Evolutionary conservation across 2,329 filamentous ascomycete genomes (phyloP), one percentile per base, ranked within the genome.

Genomic region (Cladophialophora psammophila): DNA sequence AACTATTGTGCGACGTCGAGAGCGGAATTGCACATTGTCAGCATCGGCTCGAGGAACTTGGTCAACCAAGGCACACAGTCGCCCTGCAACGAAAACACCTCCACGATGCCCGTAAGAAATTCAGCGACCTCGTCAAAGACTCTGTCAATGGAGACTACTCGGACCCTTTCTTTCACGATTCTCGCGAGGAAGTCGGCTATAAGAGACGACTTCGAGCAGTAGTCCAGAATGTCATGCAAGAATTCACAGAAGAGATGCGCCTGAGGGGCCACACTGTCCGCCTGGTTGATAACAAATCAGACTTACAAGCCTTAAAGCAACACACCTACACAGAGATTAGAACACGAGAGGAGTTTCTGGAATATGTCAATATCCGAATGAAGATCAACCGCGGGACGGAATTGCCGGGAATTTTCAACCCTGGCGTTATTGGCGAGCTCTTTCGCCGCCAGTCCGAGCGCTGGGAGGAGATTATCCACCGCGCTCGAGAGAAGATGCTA

Each of bases 21-120:
- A 36, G 67, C 72, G 67, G 76, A 71, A 58, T 75, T 73, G n/a
- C 76, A 0, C 72, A 74, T 0, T 83, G 80, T 60, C 72, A 78
- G 3, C 67, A 69, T 0, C 74, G 73, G 0, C 76, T 90, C 1
- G 66, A 78, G 0, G 76, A 77, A 8, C 78, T 90, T 0, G 88
- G 88, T 0, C 75, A 78, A 0, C 77, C 81, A 75, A 26, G 55
- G 68, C n/a, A 70, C 2, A 74, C 71, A 1, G 63, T 74, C 3
- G 59, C 66, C 7, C 76, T 80, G 36, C 67, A 78, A 58, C 67
- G 76, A 31, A 68, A 67, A 12, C 75, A 79, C 57, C 74, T 81
- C 0, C 69, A 79, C 3, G 69, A 70, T 8, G 76, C 82, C 18
- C 77, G 79, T 59, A 75, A 74, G n/a, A 72, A 71, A 0, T 83